A percentile compares a stretch with the other conserved stretches of the same genome.
These are phyloP conservation scores for Pezicula rhizophila DNA, from an alignment of 2,329 filamentous ascomycete species.

Conservation along the genomic window DNA sequence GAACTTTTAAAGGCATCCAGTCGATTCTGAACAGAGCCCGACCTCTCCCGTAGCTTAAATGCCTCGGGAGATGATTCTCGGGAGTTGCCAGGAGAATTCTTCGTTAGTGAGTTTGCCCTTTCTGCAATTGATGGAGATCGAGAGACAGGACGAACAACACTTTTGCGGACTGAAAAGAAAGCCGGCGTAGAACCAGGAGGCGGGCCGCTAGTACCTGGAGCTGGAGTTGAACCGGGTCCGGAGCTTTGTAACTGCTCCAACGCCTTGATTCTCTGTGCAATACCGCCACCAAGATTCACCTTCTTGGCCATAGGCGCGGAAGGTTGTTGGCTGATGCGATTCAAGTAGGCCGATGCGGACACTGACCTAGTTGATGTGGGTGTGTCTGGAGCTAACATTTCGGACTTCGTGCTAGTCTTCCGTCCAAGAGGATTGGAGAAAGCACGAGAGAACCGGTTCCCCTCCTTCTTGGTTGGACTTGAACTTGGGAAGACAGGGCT, in stretches of 20 bases:
- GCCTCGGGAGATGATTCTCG: slow-evolving; percentile 43
- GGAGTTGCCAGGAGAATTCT: slow-evolving; percentile 30
- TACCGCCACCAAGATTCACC: slow-evolving; percentile 79
- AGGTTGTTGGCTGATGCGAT: slow-evolving; percentile 46
- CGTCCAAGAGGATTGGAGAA: slow-evolving; percentile 29
- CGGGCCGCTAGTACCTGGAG: slow-evolving; percentile 10
- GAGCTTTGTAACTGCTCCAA: slow-evolving; percentile 68
- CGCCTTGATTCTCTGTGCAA: slow-evolving; percentile 91
- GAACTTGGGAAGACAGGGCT: slow-evolving; percentile 51
- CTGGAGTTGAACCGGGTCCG: slow-evolving; percentile 30
- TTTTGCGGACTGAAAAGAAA: slow-evolving; percentile 54
- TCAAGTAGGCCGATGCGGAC: slow-evolving; percentile 49
- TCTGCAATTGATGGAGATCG: slow-evolving; percentile 32
- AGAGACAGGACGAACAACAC: slow-evolving; percentile 24
- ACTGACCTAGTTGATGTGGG: slow-evolving; percentile 21
- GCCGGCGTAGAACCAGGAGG: slow-evolving; percentile 42
- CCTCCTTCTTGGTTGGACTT: slow-evolving; percentile 16
- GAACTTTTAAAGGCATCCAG: slow-evolving; percentile 18
- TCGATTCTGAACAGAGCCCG: slow-evolving; percentile 22
- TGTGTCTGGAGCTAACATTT: slow-evolving; percentile 32
- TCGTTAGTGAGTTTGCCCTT: slow-evolving; percentile 29
- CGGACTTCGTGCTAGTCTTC: slow-evolving; percentile 28
- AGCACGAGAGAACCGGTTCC: slow-evolving; percentile 23
- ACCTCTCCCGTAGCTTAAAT: slow-evolving; percentile 21
- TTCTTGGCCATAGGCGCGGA: slow-evolving; percentile 60